Base-by-base conservation (phyloP, 78 protist species). In the Diacronema lutheri region DNA sequence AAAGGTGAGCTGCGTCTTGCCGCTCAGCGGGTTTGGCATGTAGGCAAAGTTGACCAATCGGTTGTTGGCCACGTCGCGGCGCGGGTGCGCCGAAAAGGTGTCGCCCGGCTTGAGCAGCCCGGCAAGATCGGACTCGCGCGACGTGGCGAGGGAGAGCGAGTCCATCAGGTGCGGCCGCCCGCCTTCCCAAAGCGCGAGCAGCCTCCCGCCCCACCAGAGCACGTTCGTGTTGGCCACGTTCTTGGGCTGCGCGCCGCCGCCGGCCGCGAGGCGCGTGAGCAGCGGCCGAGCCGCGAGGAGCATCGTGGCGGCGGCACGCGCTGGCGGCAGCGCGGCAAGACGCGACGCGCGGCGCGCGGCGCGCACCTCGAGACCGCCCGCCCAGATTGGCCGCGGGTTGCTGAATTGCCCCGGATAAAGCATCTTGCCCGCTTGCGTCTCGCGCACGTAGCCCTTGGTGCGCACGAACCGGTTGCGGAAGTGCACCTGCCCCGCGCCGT, bases 131-230 rank as follows among this genome's bases (percentile, higher is more conserved):
- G 16, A 66, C 44, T 66, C 74, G 29, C 26, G 16, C 74, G 29
- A 4, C 26, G 74, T 66, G 31, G 74, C 74, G 44, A 66, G 74
- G 46, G 74, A 66, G 46, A 66, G 44, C 74, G 44, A 20, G 29
- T 66, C 74, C 31, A 66, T 10, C 31, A 66, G 25, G 44, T 66
- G 74, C 19, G 74, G 74, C 31, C 46, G 44, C 7, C 31, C 11
- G 44, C 26, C 74, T 23, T 66, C 74, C 74, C 74, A 66, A 11
- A 66, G 74, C 44, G 74, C 74, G 50, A 66, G 44, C 46, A 66
- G 44, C 44, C 29, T 66, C 19, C 74, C 74, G 46, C 76, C 76
- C 55, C 46, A 38, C n/a, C 0, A 1, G 31, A 14, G 29, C 55
- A 68, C 46, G 50, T 33, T 12, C 19, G 74, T 66, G 74, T 66